Evolutionary conservation across 177 flowering plant species (phyloP), one percentile per base, ranked within the genome.

Genomic region (Vitis hybrid): DNA sequence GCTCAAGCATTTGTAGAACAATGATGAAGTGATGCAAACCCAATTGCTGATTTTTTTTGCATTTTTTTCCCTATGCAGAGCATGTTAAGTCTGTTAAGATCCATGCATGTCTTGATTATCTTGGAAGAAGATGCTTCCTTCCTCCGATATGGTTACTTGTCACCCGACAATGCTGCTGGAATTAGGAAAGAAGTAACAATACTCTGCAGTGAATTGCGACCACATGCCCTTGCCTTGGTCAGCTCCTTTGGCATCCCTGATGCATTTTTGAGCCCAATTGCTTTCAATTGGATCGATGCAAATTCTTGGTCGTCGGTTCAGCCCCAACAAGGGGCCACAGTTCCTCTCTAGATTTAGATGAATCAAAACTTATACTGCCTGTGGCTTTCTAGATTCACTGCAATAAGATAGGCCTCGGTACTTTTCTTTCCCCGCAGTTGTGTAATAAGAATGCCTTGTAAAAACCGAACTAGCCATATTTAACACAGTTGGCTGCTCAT

Each of bases 211-310:
- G 95, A 96, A 64, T 68, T 92, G 56, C 84, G 98, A 52, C 97
- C 97, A 8, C 97, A 93, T 72, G 97, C 95, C 11, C 91, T 96
- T 56, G 80, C 91, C 6, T 77, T 93, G 71, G 97, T 96, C 63
- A 86, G 76, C 68, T 96, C 98, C n/a, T 86, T 92, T 27, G 98
- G 99, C 68, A 86, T 96, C 60, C 99, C 98, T 55, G 98, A 91
- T 73, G 85, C 97, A 32, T 88, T 90, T 67, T 78, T 93, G 72
- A 74, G 91, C 77, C 98, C 98, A 19, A 83, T 96, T 32, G 99
- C 98, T 49, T 92, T 83, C 58, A 80, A 96, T 75, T 96, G 99
- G 98, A 72, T 93, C 52, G 97, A 87, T 1, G 84, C 99, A 32
- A 93, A 96, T 77, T 69, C 98, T 27, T 96, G 95, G 97, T 79